Evolutionary conservation across 768 basidiomycete genomes (phyloP).

Genomic region (Melanogaster broomeanus): DNA sequence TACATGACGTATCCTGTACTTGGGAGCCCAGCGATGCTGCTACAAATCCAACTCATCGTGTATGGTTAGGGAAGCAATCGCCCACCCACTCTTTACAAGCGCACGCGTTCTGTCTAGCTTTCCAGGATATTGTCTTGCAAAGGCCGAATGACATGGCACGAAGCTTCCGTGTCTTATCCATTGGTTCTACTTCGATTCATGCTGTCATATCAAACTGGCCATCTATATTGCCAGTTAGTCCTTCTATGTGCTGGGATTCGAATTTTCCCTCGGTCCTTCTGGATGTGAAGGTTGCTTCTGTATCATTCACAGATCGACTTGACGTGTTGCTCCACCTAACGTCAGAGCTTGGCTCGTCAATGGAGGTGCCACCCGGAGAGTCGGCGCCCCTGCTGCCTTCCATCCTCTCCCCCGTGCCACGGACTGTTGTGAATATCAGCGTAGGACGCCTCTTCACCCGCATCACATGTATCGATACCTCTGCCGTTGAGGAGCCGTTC

Average conservation of each 20-base stretch:
- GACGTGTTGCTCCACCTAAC: conserved; percentile 49
- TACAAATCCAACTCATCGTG: conserved; percentile 45
- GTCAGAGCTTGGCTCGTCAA: conserved; percentile 16
- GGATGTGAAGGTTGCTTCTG: conserved; percentile 41
- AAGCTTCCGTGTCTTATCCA: conserved; percentile 25
- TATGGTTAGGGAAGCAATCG: conserved; percentile 55
- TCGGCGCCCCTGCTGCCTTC: conserved; percentile 27
- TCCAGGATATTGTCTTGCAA: conserved; percentile 47
- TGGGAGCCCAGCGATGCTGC: conserved; percentile 51
- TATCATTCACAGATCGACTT: conserved; percentile 55
- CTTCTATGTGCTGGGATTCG: conserved; percentile 44
- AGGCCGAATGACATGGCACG: conserved; percentile 37
- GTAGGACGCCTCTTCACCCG: conserved; percentile 52
- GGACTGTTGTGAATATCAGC: conserved; percentile 46
- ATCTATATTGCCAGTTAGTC: conserved; percentile 41
- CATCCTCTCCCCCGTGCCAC: conserved; percentile 46
- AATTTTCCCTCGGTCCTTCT: conserved; percentile 58
- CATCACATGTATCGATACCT: conserved; percentile 47
- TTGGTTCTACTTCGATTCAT: conserved; percentile 34
- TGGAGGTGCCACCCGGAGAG: conserved; percentile 9
- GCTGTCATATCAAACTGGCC: conserved; percentile 63
- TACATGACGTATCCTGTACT: conserved; percentile 42
- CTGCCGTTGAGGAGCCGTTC: conserved; percentile 43
- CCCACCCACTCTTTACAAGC: conserved; percentile 37
- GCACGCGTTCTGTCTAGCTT: conserved; percentile 46